These are phyloP conservation scores for Trichoderma pleuroti DNA, from an alignment of 2,329 filamentous ascomycete species.

Conservation along the genomic window DNA sequence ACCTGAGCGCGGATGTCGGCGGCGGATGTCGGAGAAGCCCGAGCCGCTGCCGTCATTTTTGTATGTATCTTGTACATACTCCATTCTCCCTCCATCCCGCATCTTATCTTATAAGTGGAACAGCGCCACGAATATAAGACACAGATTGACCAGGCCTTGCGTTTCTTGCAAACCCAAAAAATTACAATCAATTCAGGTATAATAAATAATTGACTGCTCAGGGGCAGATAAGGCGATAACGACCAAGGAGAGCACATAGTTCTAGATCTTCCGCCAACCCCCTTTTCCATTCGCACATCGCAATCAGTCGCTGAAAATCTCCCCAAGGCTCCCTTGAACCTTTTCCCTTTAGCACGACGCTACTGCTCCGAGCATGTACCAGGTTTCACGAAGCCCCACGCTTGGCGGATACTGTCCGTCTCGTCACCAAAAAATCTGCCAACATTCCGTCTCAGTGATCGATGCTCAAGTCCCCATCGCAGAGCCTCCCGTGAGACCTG, in stretches of 20 bases:
- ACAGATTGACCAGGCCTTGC: background rate
- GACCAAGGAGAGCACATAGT: background rate
- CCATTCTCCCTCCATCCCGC: background rate
- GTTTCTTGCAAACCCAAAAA: background rate
- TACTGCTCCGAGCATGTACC: background rate
- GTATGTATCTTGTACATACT: background rate
- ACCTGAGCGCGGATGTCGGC: background rate
- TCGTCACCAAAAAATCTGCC: background rate
- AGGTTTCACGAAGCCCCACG: constrained; percentile 12
- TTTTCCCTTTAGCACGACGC: background rate
- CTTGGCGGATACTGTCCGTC: constrained; percentile 1
- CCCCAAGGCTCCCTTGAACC: background rate
- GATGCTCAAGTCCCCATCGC: background rate
- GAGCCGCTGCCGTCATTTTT: background rate
- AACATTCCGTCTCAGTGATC: background rate
- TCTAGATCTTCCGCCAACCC: background rate
- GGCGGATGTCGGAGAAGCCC: background rate
- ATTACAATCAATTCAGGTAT: background rate
- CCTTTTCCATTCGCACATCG: background rate
- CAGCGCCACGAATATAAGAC: background rate
- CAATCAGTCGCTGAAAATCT: background rate
- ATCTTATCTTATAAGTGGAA: background rate
- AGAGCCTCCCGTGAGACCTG: background rate
- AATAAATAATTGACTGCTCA: background rate
- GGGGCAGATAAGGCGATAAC: background rate